Evolutionary conservation across 73 alveolate genomes (phyloP).

Genomic region (Paramecium sexaurelia): DNA sequence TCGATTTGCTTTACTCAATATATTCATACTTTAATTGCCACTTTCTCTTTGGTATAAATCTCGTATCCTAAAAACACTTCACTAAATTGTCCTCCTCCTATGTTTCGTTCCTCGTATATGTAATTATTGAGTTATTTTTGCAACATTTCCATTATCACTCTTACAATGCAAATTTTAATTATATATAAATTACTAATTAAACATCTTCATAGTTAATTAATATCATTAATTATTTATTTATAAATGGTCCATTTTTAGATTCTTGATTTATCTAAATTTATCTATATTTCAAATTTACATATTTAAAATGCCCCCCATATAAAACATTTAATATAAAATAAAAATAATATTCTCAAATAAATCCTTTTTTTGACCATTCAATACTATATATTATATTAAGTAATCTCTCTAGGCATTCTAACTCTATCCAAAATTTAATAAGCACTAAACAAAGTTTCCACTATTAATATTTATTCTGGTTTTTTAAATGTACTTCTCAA

Average conservation of each 20-base stretch:
- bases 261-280: too few relatives aligned
- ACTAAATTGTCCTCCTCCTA: slow-evolving; percentile 65
- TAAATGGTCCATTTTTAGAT: too few relatives aligned
- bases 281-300: too few relatives aligned
- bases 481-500: too few relatives aligned
- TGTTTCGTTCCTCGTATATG: slow-evolving; percentile 26
- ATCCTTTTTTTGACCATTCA: not conserved
- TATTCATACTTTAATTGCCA: slow-evolving; percentile 59
- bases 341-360: not conserved
- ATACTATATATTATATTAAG: not conserved
- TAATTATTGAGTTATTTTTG: not conserved
- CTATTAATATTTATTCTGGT: too few relatives aligned
- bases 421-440: too few relatives aligned
- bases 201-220: too few relatives aligned
- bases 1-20: slow-evolving; percentile 48
- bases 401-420: not conserved
- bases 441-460: too few relatives aligned
- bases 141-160: not conserved
- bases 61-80: slow-evolving; percentile 57
- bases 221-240: too few relatives aligned
- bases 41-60: slow-evolving; percentile 36
- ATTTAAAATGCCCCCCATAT: not conserved
- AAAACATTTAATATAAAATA: not conserved
- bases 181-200: not conserved
- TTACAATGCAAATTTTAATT: not conserved